These are phyloP conservation scores for Fremontodendron californicum DNA, from an alignment of 345 rosid species.

Conservation along the genomic window DNA sequence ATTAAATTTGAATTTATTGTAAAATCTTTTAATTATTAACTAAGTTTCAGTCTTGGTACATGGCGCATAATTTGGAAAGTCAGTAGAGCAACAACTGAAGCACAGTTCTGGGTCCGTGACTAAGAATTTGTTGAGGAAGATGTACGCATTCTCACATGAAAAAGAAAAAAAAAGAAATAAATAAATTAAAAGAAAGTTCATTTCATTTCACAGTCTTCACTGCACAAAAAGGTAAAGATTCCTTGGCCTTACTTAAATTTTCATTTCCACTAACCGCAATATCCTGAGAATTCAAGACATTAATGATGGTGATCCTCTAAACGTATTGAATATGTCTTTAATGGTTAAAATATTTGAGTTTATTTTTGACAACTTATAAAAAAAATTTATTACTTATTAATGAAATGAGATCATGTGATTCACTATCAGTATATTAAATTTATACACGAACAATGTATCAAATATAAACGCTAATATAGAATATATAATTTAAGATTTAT, in stretches of 20 bases:
- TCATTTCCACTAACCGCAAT: conserved; percentile 2
- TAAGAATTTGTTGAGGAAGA: not conserved
- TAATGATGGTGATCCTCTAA: conserved; percentile 7
- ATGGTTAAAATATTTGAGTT: too few species aligned
- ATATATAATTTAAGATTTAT: too few species aligned
- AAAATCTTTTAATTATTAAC: not conserved
- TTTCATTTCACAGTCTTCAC: not conserved
- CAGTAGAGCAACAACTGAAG: not conserved
- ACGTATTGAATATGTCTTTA: conserved; percentile 11
- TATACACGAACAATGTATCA: too few species aligned
- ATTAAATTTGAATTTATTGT: too few species aligned
- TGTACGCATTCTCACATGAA: conserved; percentile 6
- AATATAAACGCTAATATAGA: too few species aligned
- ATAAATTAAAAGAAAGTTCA: not conserved
- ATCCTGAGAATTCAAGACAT: conserved; percentile 8
- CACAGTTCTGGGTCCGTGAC: conserved; percentile 24
- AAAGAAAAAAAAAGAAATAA: not conserved
- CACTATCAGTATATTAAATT: too few species aligned
- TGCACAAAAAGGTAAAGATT: conserved; percentile 4
- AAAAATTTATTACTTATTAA: too few species aligned
- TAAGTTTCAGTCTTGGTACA: not conserved
- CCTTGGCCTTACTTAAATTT: not conserved
- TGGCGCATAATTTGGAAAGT: not conserved
- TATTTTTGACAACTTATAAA: too few species aligned
- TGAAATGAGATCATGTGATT: too few species aligned